Conservation (phyloP, 257 asterid genomes). For the Salvia hispanica region DNA sequence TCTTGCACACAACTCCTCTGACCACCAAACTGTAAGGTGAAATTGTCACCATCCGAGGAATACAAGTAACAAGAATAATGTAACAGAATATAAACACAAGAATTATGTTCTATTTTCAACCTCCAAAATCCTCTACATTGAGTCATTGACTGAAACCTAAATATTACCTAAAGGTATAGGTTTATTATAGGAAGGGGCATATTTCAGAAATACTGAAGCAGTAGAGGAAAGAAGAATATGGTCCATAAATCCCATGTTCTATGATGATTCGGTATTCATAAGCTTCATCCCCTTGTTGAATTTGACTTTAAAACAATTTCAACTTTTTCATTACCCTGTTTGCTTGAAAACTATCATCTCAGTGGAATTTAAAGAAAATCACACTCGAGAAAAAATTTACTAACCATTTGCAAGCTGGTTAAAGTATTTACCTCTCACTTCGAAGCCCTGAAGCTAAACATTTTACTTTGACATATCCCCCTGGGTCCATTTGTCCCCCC, state of each 20-base stretch:
- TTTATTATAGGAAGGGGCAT: not conserved
- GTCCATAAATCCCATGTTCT: not conserved
- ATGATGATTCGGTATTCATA: not conserved
- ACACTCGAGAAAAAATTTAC: conserved; percentile 12
- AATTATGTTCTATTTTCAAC: not conserved
- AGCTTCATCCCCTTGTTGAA: not conserved
- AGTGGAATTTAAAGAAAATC: conserved; percentile 19
- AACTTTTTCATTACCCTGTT: not conserved
- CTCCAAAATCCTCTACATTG: conserved; percentile 1
- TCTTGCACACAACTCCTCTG: conserved; percentile 93
- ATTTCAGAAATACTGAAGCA: not conserved
- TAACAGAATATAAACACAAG: not conserved
- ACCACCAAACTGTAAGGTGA: conserved; percentile 64
- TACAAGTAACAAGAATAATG: conserved; percentile 7
- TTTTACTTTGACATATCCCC: conserved; percentile 90
- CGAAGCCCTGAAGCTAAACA: conserved; percentile 90
- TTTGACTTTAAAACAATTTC: too few species aligned
- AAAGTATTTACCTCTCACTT: conserved; percentile 70
- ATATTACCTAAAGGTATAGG: conserved; percentile 3
- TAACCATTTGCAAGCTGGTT: conserved; percentile 25
- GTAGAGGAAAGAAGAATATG: conserved; percentile 6
- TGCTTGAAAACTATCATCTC: conserved; percentile 8
- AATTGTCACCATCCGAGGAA: conserved; percentile 31
- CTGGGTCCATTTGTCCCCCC: conserved; percentile 98
- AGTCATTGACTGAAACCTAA: not conserved